Evolutionary conservation across 31 red algal species (phyloP), one percentile per base, ranked within the genome.

Genomic region (Asparagopsis taxiformis): DNA sequence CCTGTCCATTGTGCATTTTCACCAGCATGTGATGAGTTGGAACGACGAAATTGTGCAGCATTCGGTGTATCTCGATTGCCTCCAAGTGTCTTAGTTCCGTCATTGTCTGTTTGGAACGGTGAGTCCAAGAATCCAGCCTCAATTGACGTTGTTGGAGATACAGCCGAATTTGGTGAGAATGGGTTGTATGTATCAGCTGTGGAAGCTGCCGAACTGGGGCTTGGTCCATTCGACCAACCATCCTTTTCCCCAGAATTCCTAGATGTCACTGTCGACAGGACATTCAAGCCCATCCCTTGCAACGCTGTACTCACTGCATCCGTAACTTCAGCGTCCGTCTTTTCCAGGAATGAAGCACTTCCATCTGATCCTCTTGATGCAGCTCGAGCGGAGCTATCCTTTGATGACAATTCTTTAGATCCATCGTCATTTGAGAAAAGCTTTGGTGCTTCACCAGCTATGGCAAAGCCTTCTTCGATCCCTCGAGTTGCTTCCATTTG

Each of bases 221-320:
- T 57, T 46, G 35, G 19, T 46, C 65, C 49, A 80, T 17, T 59
- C 31, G 34, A 38, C 51, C 46, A 26, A 30, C 28, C 26, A 15
- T 70, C 64, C 46, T 38, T 41, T 35, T 83, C 79, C 8, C 20
- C 58, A 6, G 67, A 61, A 31, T 37, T 4, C 17, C 38, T 32
- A 16, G 68, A 55, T 3, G 30, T 56, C 20, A 72, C 23, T 24
- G 79, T 38, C 16, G 65, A 63, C 31, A 69, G 33, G 37, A 24
- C 54, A 31, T 35, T 71, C 35, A 83, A 55, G 23, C 79, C 79
- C 0, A 71, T 83, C n/a, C 79, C 79, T 16, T 44, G 63, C 34
- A 88, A 58, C 54, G 84, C 84, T 49, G 43, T 70, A 48, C 68
- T 77, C 36, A 88, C 52, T 10, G 84, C 84, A 23, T 62, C 62